Percentiles rank a stretch among this genome's conserved stretches.
Evolutionary conservation across 371 early-diverging fungal genomes (phyloP).

Genomic region (Apophysomyces trapeziformis): DNA sequence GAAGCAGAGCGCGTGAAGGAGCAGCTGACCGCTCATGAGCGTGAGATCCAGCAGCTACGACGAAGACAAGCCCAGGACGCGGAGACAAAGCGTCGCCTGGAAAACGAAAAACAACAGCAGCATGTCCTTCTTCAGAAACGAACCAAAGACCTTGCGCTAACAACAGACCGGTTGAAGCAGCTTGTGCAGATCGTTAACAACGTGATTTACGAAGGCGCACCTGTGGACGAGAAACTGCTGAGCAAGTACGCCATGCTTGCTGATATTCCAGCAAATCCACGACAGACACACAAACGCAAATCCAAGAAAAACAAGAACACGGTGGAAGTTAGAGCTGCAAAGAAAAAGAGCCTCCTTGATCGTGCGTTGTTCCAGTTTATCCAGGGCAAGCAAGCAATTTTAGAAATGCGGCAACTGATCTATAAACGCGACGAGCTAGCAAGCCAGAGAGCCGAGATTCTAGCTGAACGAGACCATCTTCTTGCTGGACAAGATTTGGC

Average conservation of each 20-base stretch:
- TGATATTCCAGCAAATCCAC: slow-evolving; percentile 15
- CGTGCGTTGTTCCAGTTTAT: slow-evolving; percentile 51
- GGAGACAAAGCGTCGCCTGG: slow-evolving; percentile 65
- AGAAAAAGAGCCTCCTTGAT: slow-evolving; percentile 62
- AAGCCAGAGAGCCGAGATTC: slow-evolving; percentile 65
- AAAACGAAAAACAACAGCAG: slow-evolving; percentile 64
- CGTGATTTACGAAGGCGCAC: slow-evolving; percentile 32
- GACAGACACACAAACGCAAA: background rate
- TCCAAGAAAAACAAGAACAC: slow-evolving; percentile 18
- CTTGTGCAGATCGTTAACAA: slow-evolving; percentile 45
- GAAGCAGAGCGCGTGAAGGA: slow-evolving; percentile 69
- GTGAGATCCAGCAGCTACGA: slow-evolving; percentile 70
- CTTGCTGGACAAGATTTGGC: slow-evolving; percentile 54
- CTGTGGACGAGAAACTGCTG: slow-evolving; percentile 27
- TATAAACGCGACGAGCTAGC: slow-evolving; percentile 55
- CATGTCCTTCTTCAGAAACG: slow-evolving; percentile 49
- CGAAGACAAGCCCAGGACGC: slow-evolving; percentile 64
- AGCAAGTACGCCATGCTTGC: slow-evolving; percentile 22
- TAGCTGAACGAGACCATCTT: slow-evolving; percentile 66
- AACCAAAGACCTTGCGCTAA: slow-evolving; percentile 52
- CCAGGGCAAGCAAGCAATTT: slow-evolving; percentile 46
- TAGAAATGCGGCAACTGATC: slow-evolving; percentile 42
- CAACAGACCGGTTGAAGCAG: slow-evolving; percentile 52
- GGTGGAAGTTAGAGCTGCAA: slow-evolving; percentile 27
- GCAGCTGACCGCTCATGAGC: slow-evolving; percentile 58